These are phyloP conservation scores for Aspergillus niger DNA, from an alignment of 2,329 filamentous ascomycete species.

Conservation along the genomic window DNA sequence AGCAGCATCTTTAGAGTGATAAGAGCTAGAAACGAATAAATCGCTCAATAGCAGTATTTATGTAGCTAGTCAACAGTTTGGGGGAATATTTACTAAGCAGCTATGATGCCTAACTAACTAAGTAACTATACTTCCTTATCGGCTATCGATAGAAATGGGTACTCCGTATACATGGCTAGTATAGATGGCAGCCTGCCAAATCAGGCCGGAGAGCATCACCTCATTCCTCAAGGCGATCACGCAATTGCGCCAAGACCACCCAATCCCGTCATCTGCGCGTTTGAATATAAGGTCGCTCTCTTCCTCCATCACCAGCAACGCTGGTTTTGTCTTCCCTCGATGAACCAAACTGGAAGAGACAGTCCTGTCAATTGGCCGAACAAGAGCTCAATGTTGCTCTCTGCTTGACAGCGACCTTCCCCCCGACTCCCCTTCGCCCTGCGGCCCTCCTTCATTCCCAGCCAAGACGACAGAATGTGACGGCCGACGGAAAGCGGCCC, in stretches of 20 bases:
- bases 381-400: not conserved
- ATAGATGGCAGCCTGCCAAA: conserved; percentile 3
- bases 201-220: conserved; percentile 5
- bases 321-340: conserved; percentile 3
- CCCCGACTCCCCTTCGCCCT: not conserved
- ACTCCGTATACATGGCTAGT: not conserved
- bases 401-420: not conserved
- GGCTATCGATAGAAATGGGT: not conserved
- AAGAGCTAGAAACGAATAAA: not conserved
- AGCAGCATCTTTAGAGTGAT: too few relatives aligned
- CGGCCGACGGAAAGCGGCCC: conserved; percentile 29
- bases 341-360: not conserved
- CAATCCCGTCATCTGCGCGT: conserved; percentile 16
- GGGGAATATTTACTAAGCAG: not conserved
- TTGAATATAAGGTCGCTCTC: conserved; percentile 32
- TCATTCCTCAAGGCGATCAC: conserved; percentile 26
- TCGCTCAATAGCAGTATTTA: too few relatives aligned
- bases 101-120: not conserved
- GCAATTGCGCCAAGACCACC: conserved; percentile 38
- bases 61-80: too few relatives aligned
- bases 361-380: not conserved
- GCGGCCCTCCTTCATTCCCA: conserved; percentile 2
- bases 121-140: not conserved
- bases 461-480: conserved; percentile 13
- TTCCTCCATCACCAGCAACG: conserved; percentile 20